A percentile compares a stretch with the other conserved stretches of the same genome.
These are phyloP conservation scores for Lentinula detonsa DNA, from an alignment of 768 basidiomycete genomes.

Conservation along the genomic window DNA sequence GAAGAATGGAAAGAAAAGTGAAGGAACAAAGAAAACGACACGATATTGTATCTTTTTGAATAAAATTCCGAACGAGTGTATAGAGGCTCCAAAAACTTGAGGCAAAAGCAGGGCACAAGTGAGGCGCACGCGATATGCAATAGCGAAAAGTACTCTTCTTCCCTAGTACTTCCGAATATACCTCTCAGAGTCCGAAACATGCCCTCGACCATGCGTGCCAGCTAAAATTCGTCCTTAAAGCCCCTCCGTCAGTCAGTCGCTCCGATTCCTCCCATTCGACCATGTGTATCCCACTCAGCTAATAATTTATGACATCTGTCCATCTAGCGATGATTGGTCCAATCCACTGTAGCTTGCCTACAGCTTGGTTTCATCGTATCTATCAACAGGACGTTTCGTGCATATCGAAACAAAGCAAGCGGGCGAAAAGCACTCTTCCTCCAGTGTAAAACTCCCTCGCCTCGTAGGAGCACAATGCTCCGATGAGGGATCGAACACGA, in stretches of 20 bases:
- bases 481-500: neutral
- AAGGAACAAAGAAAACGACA: neutral
- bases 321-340: no score
- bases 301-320: no score
- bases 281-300: neutral
- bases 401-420: no score
- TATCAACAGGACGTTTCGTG: no score
- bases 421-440: no score
- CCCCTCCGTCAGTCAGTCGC: neutral
- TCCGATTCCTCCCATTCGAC: neutral
- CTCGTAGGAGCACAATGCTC: no score
- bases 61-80: neutral
- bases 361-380: no score
- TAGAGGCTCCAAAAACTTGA: conserved; percentile 7
- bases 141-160: neutral
- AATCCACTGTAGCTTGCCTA: no score
- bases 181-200: neutral
- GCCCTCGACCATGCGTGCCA: neutral
- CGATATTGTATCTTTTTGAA: neutral
- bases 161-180: neutral
- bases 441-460: no score
- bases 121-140: neutral
- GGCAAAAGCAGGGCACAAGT: neutral
- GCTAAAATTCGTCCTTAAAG: neutral
- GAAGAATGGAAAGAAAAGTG: neutral